Percentiles rank a stretch among this genome's conserved stretches.
Conservation (phyloP, 768 basidiomycete genomes). For the Leccinellum luteum region DNA sequence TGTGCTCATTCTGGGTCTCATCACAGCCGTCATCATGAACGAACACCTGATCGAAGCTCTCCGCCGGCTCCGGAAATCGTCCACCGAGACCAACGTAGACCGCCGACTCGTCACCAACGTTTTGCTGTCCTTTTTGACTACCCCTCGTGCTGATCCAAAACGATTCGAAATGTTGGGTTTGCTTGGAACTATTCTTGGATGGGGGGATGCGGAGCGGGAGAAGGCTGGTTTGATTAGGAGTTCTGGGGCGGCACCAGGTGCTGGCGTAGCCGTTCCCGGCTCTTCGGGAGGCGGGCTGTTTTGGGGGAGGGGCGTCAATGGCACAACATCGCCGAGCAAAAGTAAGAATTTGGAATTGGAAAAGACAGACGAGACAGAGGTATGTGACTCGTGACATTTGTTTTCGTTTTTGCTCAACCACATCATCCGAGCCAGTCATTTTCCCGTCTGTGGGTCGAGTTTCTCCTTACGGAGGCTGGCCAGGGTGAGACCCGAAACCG, state of each 20-base stretch:
- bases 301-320: conserved; percentile 23
- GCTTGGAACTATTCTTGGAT: conserved; percentile 85
- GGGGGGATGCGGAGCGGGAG: conserved; percentile 89
- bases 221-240: conserved; percentile 60
- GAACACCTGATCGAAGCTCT: conserved; percentile 97
- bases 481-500: conserved; percentile 27
- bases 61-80: conserved; percentile 85
- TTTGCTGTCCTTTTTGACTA: conserved; percentile 83
- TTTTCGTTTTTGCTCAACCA: background rate
- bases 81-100: conserved; percentile 87
- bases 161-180: conserved; percentile 95
- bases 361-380: conserved; percentile 85
- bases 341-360: conserved; percentile 55
- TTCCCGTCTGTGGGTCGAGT: conserved; percentile 97
- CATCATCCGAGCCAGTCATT: conserved; percentile 68
- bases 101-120: conserved; percentile 93
- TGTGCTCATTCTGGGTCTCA: background rate
- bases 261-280: conserved; percentile 18
- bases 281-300: conserved; percentile 21
- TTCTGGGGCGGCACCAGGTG: conserved; percentile 52
- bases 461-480: conserved; percentile 87
- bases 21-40: conserved; percentile 88
- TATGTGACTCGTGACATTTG: conserved; percentile 21
- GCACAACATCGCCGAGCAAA: conserved; percentile 28
- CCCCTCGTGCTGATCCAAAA: conserved; percentile 89